A percentile compares a stretch with the other conserved stretches of the same genome.
Evolutionary conservation across 352 stramenopile species (phyloP).

Genomic region (Pythium insidiosum): DNA sequence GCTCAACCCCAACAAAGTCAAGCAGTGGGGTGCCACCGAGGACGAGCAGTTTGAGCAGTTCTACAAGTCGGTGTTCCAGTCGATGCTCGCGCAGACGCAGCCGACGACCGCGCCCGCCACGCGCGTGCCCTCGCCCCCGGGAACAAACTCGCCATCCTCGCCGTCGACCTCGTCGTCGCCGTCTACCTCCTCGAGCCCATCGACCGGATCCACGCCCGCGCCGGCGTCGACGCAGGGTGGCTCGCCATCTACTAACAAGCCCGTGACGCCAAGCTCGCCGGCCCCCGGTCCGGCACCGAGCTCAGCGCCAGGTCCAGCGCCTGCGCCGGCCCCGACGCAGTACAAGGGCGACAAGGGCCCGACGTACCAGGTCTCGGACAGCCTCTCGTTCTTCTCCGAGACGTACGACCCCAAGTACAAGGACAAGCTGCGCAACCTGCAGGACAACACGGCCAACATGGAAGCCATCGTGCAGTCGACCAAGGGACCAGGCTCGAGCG

Average conservation of each 20-base stretch:
- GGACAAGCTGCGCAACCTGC: conserved; percentile 32
- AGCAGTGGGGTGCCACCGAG: conserved; percentile 30
- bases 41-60: conserved; percentile 46
- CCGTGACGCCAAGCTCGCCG: too few species aligned
- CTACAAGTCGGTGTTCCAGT: conserved; percentile 52
- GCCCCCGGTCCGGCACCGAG: too few species aligned
- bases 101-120: conserved; percentile 6
- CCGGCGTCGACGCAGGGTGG: too few species aligned
- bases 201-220: too few species aligned
- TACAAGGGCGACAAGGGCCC: conserved; percentile 12
- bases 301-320: too few species aligned
- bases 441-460: conserved; percentile 39
- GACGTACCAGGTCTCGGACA: conserved; percentile 19
- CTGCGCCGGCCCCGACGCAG: background rate
- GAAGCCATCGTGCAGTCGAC: conserved; percentile 55
- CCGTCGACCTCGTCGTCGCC: background rate
- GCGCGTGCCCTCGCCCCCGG: background rate
- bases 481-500: conserved; percentile 32
- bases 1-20: conserved; percentile 30
- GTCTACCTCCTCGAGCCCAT: background rate
- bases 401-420: conserved; percentile 48
- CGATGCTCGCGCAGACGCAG: conserved; percentile 24
- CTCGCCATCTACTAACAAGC: too few species aligned
- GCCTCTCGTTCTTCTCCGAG: conserved; percentile 30
- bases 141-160: background rate